These are phyloP conservation scores for Suzukiozyma palmioleophila DNA, from an alignment of 1,139 yeast genomes.

Conservation along the genomic window DNA sequence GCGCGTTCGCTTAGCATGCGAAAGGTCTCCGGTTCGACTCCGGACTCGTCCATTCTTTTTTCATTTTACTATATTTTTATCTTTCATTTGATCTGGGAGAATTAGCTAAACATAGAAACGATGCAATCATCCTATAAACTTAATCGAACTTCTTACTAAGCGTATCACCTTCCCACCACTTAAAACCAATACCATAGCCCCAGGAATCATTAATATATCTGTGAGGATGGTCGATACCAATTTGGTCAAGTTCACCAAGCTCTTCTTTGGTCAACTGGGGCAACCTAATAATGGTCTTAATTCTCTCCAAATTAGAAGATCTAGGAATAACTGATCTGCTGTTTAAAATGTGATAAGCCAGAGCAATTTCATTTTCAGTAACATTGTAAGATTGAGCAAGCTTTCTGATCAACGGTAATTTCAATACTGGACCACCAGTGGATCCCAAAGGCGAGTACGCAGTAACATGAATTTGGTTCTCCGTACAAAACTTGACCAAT, in stretches of 20 bases:
- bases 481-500: slow-evolving; percentile 23
- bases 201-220: slow-evolving; percentile 32
- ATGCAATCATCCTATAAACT: too few species aligned
- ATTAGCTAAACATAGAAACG: too few species aligned
- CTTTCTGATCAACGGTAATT: slow-evolving; percentile 26
- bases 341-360: slow-evolving; percentile 35
- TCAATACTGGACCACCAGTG: slow-evolving; percentile 32
- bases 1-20: slow-evolving; percentile 68
- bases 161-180: slow-evolving; percentile 32
- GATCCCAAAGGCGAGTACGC: slow-evolving; percentile 38
- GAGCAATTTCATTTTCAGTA: slow-evolving; percentile 29
- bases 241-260: slow-evolving; percentile 31
- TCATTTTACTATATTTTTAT: not conserved
- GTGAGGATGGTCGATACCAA: slow-evolving; percentile 42
- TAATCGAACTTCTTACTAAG: slow-evolving; percentile 16
- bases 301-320: slow-evolving; percentile 35
- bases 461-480: slow-evolving; percentile 22
- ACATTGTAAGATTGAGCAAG: slow-evolving; percentile 30
- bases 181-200: slow-evolving; percentile 37
- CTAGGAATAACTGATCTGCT: slow-evolving; percentile 33
- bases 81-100: too few species aligned
- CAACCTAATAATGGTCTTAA: slow-evolving; percentile 24
- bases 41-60: slow-evolving; percentile 51
- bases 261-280: slow-evolving; percentile 44
- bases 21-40: slow-evolving; percentile 66